phyloP scores from a whole-genome alignment of 345 rosid genomes.

The Populus ilicifolia region DNA sequence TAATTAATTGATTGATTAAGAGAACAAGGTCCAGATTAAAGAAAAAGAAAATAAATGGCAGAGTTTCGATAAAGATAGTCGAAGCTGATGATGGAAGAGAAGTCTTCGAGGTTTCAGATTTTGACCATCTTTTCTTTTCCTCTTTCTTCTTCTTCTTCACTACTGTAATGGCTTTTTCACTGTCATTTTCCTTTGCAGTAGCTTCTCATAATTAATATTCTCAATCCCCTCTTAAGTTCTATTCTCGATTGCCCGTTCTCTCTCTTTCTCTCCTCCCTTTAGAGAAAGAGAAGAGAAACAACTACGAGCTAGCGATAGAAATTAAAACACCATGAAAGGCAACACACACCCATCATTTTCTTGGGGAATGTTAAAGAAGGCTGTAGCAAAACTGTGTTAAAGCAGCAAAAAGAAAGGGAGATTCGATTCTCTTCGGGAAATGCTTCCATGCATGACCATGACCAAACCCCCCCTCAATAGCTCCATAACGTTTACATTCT shows the following conservation, averaged over 20 bases:
- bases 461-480: conserved; percentile 9
- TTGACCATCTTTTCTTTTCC: conserved; percentile 57
- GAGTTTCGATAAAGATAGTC: conserved; percentile 41
- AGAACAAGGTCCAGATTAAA: conserved; percentile 16
- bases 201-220: background rate
- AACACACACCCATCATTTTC: conserved; percentile 39
- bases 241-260: background rate
- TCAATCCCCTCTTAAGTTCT: background rate
- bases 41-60: conserved; percentile 13
- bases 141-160: conserved; percentile 19
- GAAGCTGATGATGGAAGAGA: conserved; percentile 51
- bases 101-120: conserved; percentile 53
- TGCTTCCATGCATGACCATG: conserved; percentile 56
- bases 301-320: background rate
- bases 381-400: conserved; percentile 50
- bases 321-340: conserved; percentile 3
- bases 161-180: conserved; percentile 44
- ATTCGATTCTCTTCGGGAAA: conserved; percentile 64
- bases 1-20: background rate
- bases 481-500: conserved; percentile 3
- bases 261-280: background rate
- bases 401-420: conserved; percentile 41
- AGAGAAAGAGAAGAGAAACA: background rate
- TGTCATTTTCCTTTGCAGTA: conserved; percentile 32
- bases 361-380: conserved; percentile 75